Percentiles rank a stretch among this genome's conserved stretches.
Conservation (phyloP, 2,329 filamentous ascomycete species). For the Knufia fluminis region DNA sequence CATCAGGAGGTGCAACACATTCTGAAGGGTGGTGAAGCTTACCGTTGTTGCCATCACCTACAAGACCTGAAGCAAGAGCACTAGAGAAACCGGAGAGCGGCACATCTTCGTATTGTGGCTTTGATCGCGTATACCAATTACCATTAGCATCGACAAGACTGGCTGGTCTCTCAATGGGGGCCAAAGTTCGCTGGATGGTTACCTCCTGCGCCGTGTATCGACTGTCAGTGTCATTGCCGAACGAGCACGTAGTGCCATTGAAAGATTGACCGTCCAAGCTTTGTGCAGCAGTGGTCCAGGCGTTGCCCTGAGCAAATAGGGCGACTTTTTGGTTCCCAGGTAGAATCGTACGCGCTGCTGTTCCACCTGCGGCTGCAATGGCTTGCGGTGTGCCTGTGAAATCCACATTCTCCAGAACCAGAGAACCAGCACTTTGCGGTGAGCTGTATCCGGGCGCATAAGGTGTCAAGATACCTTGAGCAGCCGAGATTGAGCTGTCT, state of each 20-base stretch:
- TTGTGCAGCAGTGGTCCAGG: constrained; percentile 40
- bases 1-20: too few species aligned
- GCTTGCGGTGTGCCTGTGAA: constrained; percentile 42
- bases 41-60: constrained; percentile 48
- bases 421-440: constrained; percentile 37
- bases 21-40: background rate
- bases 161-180: constrained; percentile 35
- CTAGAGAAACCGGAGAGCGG: constrained; percentile 35
- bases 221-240: constrained; percentile 15
- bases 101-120: constrained; percentile 44
- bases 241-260: constrained; percentile 21
- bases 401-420: constrained; percentile 48
- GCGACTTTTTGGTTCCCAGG: constrained; percentile 44
- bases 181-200: constrained; percentile 48
- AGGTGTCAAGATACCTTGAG: constrained; percentile 43
- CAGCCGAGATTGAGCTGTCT: constrained; percentile 47
- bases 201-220: constrained; percentile 24
- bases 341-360: constrained; percentile 29
- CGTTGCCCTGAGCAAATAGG: constrained; percentile 64
- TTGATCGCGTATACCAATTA: constrained; percentile 43
- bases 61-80: constrained; percentile 35
- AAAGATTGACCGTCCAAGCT: constrained; percentile 16
- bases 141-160: constrained; percentile 41
- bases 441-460: constrained; percentile 32
- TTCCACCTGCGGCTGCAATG: constrained; percentile 32